These are phyloP conservation scores for Nelumbo lutea DNA, from an alignment of 164 flowering plant species.

Conservation along the genomic window DNA sequence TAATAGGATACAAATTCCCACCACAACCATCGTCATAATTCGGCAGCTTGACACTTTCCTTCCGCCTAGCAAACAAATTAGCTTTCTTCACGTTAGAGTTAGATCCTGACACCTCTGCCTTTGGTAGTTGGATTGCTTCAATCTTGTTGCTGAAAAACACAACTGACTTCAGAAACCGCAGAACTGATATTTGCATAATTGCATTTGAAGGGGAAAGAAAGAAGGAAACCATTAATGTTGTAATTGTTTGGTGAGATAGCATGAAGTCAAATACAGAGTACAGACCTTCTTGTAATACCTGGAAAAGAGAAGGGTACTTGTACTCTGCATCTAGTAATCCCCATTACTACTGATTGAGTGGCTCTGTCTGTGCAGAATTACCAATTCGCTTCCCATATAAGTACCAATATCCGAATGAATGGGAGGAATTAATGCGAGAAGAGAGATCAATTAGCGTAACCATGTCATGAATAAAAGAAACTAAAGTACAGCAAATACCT, in stretches of 20 bases:
- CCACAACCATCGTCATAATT: conserved; percentile 22
- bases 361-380: background rate
- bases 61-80: conserved; percentile 42
- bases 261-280: too few relatives aligned
- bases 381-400: background rate
- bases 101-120: conserved; percentile 23
- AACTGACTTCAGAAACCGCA: background rate
- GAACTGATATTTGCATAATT: too few relatives aligned
- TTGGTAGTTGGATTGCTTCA: conserved; percentile 16
- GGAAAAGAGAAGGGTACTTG: background rate
- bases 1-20: conserved; percentile 28
- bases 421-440: too few relatives aligned
- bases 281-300: background rate
- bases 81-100: conserved; percentile 37
- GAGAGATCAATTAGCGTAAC: too few relatives aligned
- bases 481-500: background rate
- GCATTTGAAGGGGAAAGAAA: too few relatives aligned
- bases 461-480: too few relatives aligned
- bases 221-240: too few relatives aligned
- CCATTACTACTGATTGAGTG: background rate
- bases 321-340: background rate
- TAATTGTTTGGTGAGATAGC: too few relatives aligned
- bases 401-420: too few relatives aligned
- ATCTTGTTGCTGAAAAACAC: conserved; percentile 23
- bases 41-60: conserved; percentile 48